Percentiles rank a stretch among this genome's conserved stretches.
Evolutionary conservation across 208 protist species (phyloP).

Genomic region (Zelonia costaricensis): DNA sequence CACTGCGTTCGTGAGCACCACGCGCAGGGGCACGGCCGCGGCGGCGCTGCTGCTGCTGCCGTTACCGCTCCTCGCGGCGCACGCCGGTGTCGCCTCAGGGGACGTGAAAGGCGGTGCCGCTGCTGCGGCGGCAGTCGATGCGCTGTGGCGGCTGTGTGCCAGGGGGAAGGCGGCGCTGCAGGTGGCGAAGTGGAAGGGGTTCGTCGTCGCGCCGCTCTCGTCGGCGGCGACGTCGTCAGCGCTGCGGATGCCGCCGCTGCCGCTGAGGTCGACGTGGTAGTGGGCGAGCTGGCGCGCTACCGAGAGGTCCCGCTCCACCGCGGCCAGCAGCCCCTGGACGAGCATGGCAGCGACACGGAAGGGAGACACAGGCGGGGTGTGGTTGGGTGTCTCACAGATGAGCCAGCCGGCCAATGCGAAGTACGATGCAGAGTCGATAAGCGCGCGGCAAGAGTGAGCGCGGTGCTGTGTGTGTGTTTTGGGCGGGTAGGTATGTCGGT

Average conservation of each 20-base stretch:
- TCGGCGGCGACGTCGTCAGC: neutral
- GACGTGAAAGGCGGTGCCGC: too few species aligned
- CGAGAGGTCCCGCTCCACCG: slow-evolving; percentile 21
- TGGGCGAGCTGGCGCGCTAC: slow-evolving; percentile 21
- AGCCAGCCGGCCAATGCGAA: too few species aligned
- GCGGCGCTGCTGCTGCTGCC: neutral
- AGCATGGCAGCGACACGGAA: slow-evolving; percentile 4
- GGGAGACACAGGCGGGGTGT: too few species aligned
- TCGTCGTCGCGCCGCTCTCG: neutral
- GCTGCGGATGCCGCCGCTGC: neutral
- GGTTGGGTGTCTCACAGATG: too few species aligned
- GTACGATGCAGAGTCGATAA: too few species aligned
- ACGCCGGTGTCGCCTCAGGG: too few species aligned
- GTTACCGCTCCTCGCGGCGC: neutral
- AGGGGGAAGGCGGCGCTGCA: too few species aligned
- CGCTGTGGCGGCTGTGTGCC: too few species aligned
- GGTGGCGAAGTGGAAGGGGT: neutral
- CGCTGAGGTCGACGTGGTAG: slow-evolving; percentile 15
- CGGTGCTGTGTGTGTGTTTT: too few species aligned
- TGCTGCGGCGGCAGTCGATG: too few species aligned
- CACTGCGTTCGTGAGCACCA: slow-evolving; percentile 23
- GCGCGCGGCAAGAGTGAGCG: too few species aligned
- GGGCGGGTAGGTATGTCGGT: too few species aligned
- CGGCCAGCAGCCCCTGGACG: slow-evolving; percentile 9
- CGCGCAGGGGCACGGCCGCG: neutral